These are phyloP conservation scores for Populus alba DNA, from an alignment of 345 rosid genomes.

Conservation along the genomic window DNA sequence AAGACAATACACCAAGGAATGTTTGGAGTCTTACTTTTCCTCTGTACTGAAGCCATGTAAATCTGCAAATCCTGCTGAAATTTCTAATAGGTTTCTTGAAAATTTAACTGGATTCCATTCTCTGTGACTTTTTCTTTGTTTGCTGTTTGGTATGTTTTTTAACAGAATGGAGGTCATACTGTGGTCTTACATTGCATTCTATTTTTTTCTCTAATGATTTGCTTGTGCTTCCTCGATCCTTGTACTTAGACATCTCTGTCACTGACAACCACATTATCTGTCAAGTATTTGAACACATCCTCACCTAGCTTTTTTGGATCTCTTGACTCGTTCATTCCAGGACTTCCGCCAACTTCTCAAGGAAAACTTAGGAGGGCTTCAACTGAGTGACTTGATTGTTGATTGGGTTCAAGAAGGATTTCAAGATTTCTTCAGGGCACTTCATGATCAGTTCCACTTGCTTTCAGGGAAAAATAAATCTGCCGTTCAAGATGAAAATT, in stretches of 20 bases:
- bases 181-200: not conserved
- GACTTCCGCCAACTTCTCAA: slow-evolving; percentile 80
- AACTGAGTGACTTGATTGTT: slow-evolving; percentile 57
- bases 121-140: not conserved
- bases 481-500: slow-evolving; percentile 45
- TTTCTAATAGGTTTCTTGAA: not conserved
- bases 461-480: slow-evolving; percentile 75
- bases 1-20: slow-evolving; percentile 1
- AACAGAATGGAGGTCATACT: not conserved
- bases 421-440: slow-evolving; percentile 76
- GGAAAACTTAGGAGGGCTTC: slow-evolving; percentile 53
- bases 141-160: not conserved
- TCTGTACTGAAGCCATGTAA: slow-evolving; percentile 1
- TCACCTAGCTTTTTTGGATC: slow-evolving; percentile 14
- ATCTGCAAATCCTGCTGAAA: not conserved
- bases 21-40: not conserved
- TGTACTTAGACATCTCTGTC: not conserved
- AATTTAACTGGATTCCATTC: not conserved
- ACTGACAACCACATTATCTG: not conserved
- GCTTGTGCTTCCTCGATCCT: not conserved
- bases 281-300: not conserved
- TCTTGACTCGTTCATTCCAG: slow-evolving; percentile 39
- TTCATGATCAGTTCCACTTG: slow-evolving; percentile 56
- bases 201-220: not conserved
- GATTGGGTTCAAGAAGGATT: slow-evolving; percentile 94